Evolutionary conservation across 1,139 yeast genomes (phyloP), one percentile per base, ranked within the genome.

Genomic region (Scheffersomyces lignicola): DNA sequence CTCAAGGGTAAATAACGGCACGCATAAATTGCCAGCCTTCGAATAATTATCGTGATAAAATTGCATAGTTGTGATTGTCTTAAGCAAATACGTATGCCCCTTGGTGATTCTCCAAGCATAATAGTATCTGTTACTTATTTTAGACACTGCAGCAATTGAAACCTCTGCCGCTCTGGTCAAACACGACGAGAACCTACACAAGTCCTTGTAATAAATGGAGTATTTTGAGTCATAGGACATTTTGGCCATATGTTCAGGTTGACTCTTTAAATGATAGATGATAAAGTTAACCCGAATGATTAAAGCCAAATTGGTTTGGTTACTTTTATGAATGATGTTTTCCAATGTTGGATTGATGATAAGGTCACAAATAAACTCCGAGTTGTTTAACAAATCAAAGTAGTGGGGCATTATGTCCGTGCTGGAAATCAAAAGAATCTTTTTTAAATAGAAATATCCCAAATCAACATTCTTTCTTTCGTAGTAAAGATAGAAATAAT

Each of bases 61-160:
- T 2, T 56, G 61, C 34, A 49, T 42, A 5, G 49, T 45, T 13
- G 65, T 60, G 10, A 61, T 52, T 1, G 54, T 48, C 32, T 53
- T 55, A 39, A 65, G 51, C 28, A 61, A 45, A 31, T 43, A 59
- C 1, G 65, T 59, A 36, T 69, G 76, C 3, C 69, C 67, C 38
- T 71, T 73, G 25, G 69, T 62, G n/a, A 67, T 58, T 45, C 71
- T 60, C 80, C 80, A 74, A 0, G 79, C 77, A 47, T 65, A 66
- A 45, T 68, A 75, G 47, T 73, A 73, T 28, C 73, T 52, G 33
- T 67, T 60, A 34, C 75, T 63, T n/a, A 65, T 49, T 35, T 57
- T 63, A 1, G 62, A 56, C n/a, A 64, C 60, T 1, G 59, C 59
- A 2, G 64, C 60, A 26, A 65, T 56, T 5, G 64, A 56, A 16